A percentile compares a stretch with the other conserved stretches of the same genome.
phyloP scores from a whole-genome alignment of 1,139 yeast genomes.

The Nakaseomyces bracarensis region DNA sequence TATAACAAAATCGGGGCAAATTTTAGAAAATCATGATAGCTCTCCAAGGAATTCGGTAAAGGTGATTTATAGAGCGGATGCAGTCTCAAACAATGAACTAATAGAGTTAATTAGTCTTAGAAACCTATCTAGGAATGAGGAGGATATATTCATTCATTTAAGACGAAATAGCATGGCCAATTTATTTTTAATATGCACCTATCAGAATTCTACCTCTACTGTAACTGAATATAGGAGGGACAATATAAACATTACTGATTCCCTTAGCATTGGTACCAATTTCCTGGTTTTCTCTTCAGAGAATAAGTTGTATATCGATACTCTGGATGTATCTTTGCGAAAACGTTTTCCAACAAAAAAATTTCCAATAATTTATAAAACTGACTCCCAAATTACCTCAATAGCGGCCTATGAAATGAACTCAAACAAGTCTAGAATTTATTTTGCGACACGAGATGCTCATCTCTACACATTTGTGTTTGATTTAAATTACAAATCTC shows the following conservation, averaged over 20 bases:
- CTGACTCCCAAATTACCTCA: neutral
- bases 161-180: neutral
- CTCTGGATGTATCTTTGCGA: neutral
- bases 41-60: neutral
- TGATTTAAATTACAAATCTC: neutral
- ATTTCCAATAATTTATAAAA: no score
- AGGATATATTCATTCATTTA: neutral
- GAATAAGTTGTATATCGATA: neutral
- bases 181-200: neutral
- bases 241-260: neutral
- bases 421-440: neutral
- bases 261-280: neutral
- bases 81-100: neutral
- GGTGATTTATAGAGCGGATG: neutral
- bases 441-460: neutral
- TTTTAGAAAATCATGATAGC: neutral
- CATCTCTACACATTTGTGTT: neutral
- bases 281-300: neutral
- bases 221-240: neutral
- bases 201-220: neutral
- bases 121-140: neutral
- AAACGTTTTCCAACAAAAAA: neutral
- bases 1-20: constrained; percentile 1
- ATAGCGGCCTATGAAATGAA: neutral
- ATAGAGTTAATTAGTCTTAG: neutral